Evolutionary conservation across 805 yeast species (phyloP).

Genomic region (Candida insectorum): DNA sequence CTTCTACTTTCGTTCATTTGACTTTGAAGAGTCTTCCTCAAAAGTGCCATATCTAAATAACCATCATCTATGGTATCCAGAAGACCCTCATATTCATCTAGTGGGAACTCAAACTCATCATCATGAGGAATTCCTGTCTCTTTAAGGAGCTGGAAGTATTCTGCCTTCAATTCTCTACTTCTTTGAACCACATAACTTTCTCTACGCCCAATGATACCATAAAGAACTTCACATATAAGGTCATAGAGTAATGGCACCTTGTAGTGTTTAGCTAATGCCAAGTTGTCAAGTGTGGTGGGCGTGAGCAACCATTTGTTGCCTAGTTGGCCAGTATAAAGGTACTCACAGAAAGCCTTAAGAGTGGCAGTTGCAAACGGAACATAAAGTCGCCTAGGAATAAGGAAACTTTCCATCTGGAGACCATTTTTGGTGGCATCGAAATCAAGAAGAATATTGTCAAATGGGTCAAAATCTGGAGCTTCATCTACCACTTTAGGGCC

Average conservation of each 20-base stretch:
- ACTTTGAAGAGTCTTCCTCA: conserved; percentile 43
- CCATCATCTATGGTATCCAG: conserved; percentile 66
- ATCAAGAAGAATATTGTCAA: conserved; percentile 18
- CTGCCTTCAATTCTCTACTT: conserved; percentile 34
- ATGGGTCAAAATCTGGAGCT: conserved; percentile 9
- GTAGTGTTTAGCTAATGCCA: conserved; percentile 60
- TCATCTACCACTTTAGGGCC: no score
- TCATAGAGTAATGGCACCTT: conserved; percentile 70
- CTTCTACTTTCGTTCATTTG: conserved; percentile 14
- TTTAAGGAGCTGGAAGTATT: conserved; percentile 22
- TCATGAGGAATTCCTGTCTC: conserved; percentile 21
- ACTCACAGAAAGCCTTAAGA: conserved; percentile 66
- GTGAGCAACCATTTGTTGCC: conserved; percentile 70
- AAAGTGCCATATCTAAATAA: conserved; percentile 50
- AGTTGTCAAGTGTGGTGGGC: conserved; percentile 65
- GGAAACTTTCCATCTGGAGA: conserved; percentile 52
- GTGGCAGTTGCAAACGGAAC: conserved; percentile 64
- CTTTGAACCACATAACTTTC: conserved; percentile 49
- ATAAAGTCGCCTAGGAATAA: conserved; percentile 65
- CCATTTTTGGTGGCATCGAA: conserved; percentile 31
- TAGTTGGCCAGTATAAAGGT: conserved; percentile 74
- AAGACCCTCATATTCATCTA: conserved; percentile 53
- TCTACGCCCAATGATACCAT: conserved; percentile 65
- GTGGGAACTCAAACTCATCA: conserved; percentile 29
- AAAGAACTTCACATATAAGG: conserved; percentile 63